phyloP scores from a whole-genome alignment of 2,329 filamentous ascomycete species.

The Tolypocladium ophioglossoides region DNA sequence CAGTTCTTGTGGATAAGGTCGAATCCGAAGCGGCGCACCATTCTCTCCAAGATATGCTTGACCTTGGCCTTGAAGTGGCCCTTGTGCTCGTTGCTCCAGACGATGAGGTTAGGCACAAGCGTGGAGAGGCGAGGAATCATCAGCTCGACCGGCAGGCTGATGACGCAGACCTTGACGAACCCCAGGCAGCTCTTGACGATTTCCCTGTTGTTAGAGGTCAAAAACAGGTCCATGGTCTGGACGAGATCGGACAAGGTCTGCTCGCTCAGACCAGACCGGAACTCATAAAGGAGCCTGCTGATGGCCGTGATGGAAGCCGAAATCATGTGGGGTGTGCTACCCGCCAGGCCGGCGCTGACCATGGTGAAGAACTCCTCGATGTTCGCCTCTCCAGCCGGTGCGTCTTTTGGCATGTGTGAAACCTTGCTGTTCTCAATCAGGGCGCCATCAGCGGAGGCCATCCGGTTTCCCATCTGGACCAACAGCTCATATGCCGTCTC shows the following conservation, averaged over 20 bases:
- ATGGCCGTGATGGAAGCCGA: constrained; percentile 93
- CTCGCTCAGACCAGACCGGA: constrained; percentile 57
- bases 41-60: constrained; percentile 92
- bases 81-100: constrained; percentile 98
- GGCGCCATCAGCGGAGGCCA: constrained; percentile 54
- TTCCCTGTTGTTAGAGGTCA: constrained; percentile 93
- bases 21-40: constrained; percentile 84
- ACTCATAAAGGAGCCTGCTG: constrained; percentile 88
- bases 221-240: constrained; percentile 89
- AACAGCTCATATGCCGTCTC: constrained; percentile 84
- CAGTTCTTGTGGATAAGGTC: constrained; percentile 70
- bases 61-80: constrained; percentile 94
- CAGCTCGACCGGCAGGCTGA: constrained; percentile 69
- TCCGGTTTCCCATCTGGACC: constrained; percentile 76
- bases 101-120: constrained; percentile 81
- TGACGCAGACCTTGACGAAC: constrained; percentile 92
- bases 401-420: constrained; percentile 73
- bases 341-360: constrained; percentile 91
- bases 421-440: constrained; percentile 79
- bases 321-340: constrained; percentile 92
- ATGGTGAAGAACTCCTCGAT: constrained; percentile 97
- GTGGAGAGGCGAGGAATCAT: constrained; percentile 67
- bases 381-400: constrained; percentile 65
- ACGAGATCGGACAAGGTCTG: constrained; percentile 74
- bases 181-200: constrained; percentile 91